Evolutionary conservation across 2,329 filamentous ascomycete species (phyloP).

Genomic region (Phaeoacremonium minimum): DNA sequence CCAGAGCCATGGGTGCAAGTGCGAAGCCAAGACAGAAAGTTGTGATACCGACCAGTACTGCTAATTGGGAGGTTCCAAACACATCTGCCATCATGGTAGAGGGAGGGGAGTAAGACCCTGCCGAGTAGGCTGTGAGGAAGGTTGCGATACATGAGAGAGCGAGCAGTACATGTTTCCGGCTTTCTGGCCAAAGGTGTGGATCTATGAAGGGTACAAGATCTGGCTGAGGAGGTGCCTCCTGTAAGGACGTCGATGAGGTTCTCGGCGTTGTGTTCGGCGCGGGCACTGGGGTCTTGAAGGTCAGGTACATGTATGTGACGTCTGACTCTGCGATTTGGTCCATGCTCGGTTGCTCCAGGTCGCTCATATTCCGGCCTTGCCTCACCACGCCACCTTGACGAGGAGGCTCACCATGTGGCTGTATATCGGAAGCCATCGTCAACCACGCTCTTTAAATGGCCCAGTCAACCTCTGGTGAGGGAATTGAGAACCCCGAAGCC

Average conservation of each 20-base stretch:
- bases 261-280: constrained; percentile 24
- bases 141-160: constrained; percentile 74
- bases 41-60: constrained; percentile 71
- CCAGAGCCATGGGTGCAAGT: constrained; percentile 80
- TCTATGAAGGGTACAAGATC: constrained; percentile 63
- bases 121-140: constrained; percentile 72
- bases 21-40: constrained; percentile 79
- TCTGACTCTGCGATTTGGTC: constrained; percentile 12
- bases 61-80: constrained; percentile 62
- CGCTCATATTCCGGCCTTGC: no score
- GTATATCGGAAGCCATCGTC: no score
- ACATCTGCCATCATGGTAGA: constrained; percentile 59
- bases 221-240: constrained; percentile 51
- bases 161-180: constrained; percentile 67
- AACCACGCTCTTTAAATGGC: no score
- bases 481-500: no score
- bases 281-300: constrained; percentile 56
- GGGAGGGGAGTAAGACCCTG: constrained; percentile 75
- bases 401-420: no score
- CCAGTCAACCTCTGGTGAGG: no score
- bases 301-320: constrained; percentile 56
- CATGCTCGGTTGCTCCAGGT: not conserved
- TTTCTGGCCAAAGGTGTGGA: constrained; percentile 68
- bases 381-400: no score
- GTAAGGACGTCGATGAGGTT: constrained; percentile 14